Base-by-base conservation (phyloP, 1,284 basidiomycete genomes). In the Ganoderma resinaceum region DNA sequence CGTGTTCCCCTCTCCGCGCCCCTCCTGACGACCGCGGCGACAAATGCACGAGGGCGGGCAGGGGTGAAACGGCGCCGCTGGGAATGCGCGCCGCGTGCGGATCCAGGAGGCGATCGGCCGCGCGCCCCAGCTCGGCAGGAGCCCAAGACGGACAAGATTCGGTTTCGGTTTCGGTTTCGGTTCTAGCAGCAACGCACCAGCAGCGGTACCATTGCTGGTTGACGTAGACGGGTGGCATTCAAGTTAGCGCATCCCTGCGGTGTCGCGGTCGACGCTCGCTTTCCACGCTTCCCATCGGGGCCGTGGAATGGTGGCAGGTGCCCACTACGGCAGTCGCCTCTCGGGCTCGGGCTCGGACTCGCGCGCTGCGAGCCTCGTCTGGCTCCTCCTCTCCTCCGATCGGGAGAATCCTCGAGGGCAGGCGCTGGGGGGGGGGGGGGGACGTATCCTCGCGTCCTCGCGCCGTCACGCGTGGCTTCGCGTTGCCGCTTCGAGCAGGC, bases 371-470 rank as follows among this genome's bases (percentile, higher is more conserved):
- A 46, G 43, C 20, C 43, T 63, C 46, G 23, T 35, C n/a, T 23
- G 35, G 26, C 43, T n/a, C 42, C 61, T 37, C 11, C 61, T 58
- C 61, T 46, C 20, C 61, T 63, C 62, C 62, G 62, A 63, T 63
- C 62, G 62, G 62, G 37, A 53, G 62, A 63, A 63, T 53, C 62
- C 23, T 23, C 62, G 52, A 11, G 26, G 23, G 1, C 20, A 23
- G 43, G 55, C 33, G 55, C 55, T 18, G 16, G 40, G 16, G 20
- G 31, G 8, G n/a, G n/a, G n/a, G n/a, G n/a, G n/a, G n/a, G n/a
- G n/a, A n/a, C n/a, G n/a, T n/a, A n/a, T n/a, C n/a, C n/a, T n/a
- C n/a, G n/a, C n/a, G n/a, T n/a, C n/a, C n/a, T n/a, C n/a, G n/a
- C n/a, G n/a, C 20, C 33, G 16, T 58, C 33, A 23, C 33, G 55